These are phyloP conservation scores for Trichoderma sp. DNA, from an alignment of 2,329 filamentous ascomycete species.

Conservation along the genomic window DNA sequence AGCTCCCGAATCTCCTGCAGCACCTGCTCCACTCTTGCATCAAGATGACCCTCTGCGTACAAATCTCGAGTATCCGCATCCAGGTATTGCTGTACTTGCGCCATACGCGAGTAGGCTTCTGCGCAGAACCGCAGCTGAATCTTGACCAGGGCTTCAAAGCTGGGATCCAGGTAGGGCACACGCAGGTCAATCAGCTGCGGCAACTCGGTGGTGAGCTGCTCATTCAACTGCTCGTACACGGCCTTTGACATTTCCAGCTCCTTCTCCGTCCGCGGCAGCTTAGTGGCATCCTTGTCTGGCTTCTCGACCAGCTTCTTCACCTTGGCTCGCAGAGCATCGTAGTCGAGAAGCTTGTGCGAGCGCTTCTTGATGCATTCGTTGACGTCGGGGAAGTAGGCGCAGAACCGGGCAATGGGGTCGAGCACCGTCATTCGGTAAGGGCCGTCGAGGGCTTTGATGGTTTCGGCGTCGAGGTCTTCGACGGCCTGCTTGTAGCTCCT, in stretches of 20 bases:
- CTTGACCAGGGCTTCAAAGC: conserved; percentile 96
- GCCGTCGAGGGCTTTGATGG: conserved; percentile 95
- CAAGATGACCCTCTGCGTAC: conserved; percentile 90
- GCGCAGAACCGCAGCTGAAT: conserved; percentile 97
- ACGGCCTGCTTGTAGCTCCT: conserved; percentile 98
- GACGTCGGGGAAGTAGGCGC: conserved; percentile 97
- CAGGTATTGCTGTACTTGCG: conserved; percentile 97
- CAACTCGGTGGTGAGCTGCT: conserved; percentile 88
- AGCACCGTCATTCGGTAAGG: conserved; percentile 93
- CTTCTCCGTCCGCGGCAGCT: conserved; percentile 92
- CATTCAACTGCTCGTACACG: conserved; percentile 95
- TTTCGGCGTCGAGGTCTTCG: conserved; percentile 95
- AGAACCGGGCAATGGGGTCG: conserved; percentile 93
- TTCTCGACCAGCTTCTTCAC: conserved; percentile 98
- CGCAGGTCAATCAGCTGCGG: conserved; percentile 95
- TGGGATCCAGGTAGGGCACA: conserved; percentile 94
- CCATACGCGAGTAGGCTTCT: conserved; percentile 96
- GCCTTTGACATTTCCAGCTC: conserved; percentile 92
- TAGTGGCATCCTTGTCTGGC: conserved; percentile 96
- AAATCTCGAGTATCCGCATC: conserved; percentile 94
- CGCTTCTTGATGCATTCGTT: conserved; percentile 99
- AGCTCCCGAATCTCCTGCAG: conserved; percentile 94
- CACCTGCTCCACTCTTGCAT: conserved; percentile 90
- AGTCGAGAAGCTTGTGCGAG: conserved; percentile 96
- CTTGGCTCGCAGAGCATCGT: conserved; percentile 91